Evolutionary conservation across 345 rosid species (phyloP), one percentile per base, ranked within the genome.

Genomic region (Hibiscus tridactylites): DNA sequence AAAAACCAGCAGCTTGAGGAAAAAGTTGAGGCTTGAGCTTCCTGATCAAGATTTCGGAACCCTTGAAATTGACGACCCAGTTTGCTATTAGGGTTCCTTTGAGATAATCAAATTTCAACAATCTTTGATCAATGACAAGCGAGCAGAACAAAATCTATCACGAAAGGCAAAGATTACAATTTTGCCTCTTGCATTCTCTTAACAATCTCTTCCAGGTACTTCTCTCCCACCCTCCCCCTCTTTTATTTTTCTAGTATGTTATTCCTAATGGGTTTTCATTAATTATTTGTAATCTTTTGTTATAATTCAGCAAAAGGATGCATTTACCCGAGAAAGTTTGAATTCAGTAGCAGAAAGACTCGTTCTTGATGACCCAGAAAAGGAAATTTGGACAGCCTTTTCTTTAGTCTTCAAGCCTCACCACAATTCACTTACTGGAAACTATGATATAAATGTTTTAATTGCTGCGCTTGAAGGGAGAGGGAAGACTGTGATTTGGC

Each of bases 141-240:
- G 67, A 68, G 69, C 79, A 80, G 74, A 70, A 88, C 1, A 46
- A 63, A 69, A 78, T 95, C 60, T 92, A 86, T 76, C 99, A 92
- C 79, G 97, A 92, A 77, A 87, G 78, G 70, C 97, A 95, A 77
- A 84, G 87, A 71, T 74, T 95, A 9, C 97, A 95, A 33, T 88
- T 88, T 64, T 92, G 97, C 80, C 94, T 92, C 75, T 73, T 92
- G 11, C 97, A 95, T 83, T 75, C 90, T 9, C 97, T 95, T 74
- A 92, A 90, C 87, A 95, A 87, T 80, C 92, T 95, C 76, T 92
- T 92, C 77, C 97, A 92, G 97, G 99, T 90, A 49, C 73, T 70
- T 56, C 37, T 33, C 37, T 26, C 33, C 10, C 9, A 21, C 24
- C 10, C 61, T 8, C 54, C 9, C 29, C 8, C 46, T 59, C 17